A percentile compares a stretch with the other conserved stretches of the same genome.
Evolutionary conservation across 2,329 filamentous ascomycete genomes (phyloP).

Genomic region (Fusarium sp.): DNA sequence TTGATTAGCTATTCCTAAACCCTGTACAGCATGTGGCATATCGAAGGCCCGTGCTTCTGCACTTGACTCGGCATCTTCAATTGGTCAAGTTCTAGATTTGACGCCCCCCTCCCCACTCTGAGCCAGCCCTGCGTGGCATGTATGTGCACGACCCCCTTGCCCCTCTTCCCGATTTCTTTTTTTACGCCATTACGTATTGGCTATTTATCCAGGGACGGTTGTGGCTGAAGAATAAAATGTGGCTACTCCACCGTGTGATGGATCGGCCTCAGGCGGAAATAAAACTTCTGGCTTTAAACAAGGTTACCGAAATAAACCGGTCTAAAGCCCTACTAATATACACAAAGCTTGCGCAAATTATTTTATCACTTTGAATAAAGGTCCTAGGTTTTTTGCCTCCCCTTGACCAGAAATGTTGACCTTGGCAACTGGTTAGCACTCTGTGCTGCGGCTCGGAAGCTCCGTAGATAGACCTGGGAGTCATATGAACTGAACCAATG

Average conservation of each 20-base stretch:
- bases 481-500: background rate
- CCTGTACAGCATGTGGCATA: conserved; percentile 47
- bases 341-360: background rate
- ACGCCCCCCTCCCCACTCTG: background rate
- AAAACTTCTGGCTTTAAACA: background rate
- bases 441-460: background rate
- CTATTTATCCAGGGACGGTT: background rate
- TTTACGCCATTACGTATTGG: conserved; percentile 26
- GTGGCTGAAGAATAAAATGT: conserved; percentile 13
- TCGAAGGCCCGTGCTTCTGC: conserved; percentile 34
- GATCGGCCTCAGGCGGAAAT: background rate
- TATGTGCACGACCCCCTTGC: conserved; percentile 8
- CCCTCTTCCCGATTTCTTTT: background rate
- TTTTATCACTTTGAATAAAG: background rate
- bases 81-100: background rate
- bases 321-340: background rate
- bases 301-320: background rate
- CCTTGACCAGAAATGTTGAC: background rate
- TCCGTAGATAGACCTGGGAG: background rate
- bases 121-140: conserved; percentile 34
- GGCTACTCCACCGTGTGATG: background rate
- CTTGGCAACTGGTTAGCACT: background rate
- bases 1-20: conserved; percentile 25
- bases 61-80: background rate
- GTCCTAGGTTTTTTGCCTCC: background rate